phyloP scores from a whole-genome alignment of 805 yeast species.

The Ascoidea rubescens region DNA sequence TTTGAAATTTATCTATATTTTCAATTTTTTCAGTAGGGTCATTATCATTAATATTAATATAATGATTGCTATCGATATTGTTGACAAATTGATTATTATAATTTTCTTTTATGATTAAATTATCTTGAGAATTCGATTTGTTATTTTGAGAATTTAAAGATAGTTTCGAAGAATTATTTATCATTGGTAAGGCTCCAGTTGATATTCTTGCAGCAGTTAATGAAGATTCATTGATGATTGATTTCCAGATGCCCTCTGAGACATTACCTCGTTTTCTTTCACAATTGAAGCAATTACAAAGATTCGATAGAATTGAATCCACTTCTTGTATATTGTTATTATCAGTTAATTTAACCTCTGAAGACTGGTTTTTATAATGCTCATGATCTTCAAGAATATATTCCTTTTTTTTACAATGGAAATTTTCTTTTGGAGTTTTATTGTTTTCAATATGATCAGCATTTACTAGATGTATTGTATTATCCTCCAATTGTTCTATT shows the following conservation, averaged over 20 bases:
- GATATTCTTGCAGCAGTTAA: neutral
- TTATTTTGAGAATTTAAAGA: no score
- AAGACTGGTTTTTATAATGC: neutral
- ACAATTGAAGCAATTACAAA: neutral
- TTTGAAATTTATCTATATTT: no score
- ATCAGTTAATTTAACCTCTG: neutral
- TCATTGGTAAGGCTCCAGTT: neutral
- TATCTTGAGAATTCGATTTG: no score
- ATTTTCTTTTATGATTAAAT: no score
- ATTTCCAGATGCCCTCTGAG: neutral
- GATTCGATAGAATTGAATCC: neutral
- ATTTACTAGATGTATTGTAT: neutral
- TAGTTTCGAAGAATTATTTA: no score
- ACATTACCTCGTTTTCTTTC: neutral
- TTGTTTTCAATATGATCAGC: neutral
- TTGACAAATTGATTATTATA: no score
- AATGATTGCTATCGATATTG: neutral
- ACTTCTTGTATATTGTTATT: neutral
- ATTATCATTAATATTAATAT: no score
- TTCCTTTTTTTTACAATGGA: no score
- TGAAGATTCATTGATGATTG: neutral
- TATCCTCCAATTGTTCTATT: constrained; percentile 7
- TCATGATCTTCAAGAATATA: no score
- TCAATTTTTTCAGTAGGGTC: neutral
- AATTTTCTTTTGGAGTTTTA: no score